Evolutionary conservation across 2,329 filamentous ascomycete species (phyloP).

Genomic region (Fusarium nisikadoi): DNA sequence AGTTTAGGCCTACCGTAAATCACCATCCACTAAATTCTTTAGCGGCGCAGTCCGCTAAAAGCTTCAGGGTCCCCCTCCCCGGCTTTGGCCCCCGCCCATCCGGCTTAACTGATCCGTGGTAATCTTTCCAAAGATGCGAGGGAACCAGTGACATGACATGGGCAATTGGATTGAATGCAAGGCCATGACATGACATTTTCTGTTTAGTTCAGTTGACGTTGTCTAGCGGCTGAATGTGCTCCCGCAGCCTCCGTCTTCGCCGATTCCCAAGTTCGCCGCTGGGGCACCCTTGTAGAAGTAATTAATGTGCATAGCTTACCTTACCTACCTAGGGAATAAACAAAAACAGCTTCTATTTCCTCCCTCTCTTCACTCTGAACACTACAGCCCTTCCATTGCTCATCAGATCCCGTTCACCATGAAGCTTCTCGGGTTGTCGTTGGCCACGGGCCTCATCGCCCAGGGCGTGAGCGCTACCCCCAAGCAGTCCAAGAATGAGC

Average conservation of each 20-base stretch:
- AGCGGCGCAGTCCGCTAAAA: too few relatives aligned
- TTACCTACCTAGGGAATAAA: conserved; percentile 5
- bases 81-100: not conserved
- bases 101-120: not conserved
- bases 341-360: conserved; percentile 13
- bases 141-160: not conserved
- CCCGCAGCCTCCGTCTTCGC: not conserved
- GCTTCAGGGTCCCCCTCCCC: too few relatives aligned
- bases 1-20: too few relatives aligned
- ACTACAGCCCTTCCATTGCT: not conserved
- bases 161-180: not conserved
- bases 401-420: conserved; percentile 18
- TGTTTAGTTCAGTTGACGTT: not conserved
- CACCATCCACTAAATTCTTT: too few relatives aligned
- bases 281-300: not conserved
- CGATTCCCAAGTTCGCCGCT: not conserved
- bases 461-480: conserved; percentile 23
- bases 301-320: not conserved
- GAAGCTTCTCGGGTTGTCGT: conserved; percentile 34
- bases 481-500: conserved; percentile 9
- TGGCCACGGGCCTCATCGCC: conserved; percentile 39
- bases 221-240: conserved; percentile 4
- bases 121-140: not conserved
- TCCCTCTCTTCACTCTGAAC: not conserved
- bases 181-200: not conserved